These are phyloP conservation scores for Bipolaris cookei DNA, from an alignment of 2,329 filamentous ascomycete species.

Conservation along the genomic window DNA sequence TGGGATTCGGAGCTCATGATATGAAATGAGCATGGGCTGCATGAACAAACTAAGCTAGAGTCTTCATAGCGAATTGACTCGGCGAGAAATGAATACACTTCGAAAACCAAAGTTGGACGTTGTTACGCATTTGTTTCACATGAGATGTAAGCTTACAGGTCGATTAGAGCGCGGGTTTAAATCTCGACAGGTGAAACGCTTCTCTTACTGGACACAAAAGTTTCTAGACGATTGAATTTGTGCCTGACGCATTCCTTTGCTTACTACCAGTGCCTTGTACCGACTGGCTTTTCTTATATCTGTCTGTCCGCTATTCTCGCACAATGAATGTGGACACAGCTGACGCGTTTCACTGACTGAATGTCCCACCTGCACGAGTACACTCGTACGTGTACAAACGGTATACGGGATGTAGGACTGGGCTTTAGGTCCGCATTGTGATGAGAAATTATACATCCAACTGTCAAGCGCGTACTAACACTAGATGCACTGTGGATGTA, in stretches of 20 bases:
- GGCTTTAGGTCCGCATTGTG: too few species aligned
- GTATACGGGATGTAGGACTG: background rate
- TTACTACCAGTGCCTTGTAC: background rate
- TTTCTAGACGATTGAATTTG: background rate
- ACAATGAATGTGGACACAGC: background rate
- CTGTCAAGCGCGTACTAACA: too few species aligned
- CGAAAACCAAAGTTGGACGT: conserved; percentile 9
- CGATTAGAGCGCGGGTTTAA: background rate
- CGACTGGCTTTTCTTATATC: background rate
- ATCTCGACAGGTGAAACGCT: background rate
- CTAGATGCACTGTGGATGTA: too few species aligned
- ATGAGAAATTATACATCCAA: too few species aligned
- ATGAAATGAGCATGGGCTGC: conserved; percentile 17
- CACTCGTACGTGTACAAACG: background rate
- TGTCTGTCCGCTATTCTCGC: background rate
- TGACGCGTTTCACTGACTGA: background rate
- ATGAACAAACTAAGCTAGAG: conserved; percentile 16
- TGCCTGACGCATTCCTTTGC: background rate
- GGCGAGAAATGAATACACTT: conserved; percentile 20
- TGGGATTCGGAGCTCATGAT: conserved; percentile 20
- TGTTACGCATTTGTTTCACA: background rate
- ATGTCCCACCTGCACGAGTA: background rate
- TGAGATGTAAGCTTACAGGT: background rate
- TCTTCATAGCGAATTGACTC: conserved; percentile 20
- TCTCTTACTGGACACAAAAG: background rate